Conservation (phyloP, 257 asterid species). For the Mentha longifolia region DNA sequence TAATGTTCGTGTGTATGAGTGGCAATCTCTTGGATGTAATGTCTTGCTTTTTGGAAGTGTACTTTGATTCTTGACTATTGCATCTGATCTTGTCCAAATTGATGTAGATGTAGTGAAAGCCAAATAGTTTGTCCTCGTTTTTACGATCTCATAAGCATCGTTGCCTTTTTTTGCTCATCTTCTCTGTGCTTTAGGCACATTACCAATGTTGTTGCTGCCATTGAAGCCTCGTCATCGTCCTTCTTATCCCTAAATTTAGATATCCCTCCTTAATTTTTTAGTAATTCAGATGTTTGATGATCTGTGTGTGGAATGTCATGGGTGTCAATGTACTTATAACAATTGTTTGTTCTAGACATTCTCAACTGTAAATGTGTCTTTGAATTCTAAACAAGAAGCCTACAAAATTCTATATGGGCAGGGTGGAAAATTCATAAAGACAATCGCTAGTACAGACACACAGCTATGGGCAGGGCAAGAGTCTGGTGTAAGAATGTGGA, state of each 20-base stretch:
- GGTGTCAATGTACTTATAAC: not conserved
- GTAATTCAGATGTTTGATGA: not conserved
- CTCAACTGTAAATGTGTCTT: no score
- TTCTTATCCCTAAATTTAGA: not conserved
- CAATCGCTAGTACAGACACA: constrained; percentile 74
- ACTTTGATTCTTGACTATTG: not conserved
- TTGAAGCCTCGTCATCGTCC: not conserved
- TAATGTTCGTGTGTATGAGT: no score
- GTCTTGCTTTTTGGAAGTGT: not conserved
- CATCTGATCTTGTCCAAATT: not conserved
- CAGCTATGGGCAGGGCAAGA: constrained; percentile 91
- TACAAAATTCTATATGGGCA: constrained; percentile 23
- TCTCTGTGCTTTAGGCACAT: not conserved
- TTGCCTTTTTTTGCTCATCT: not conserved
- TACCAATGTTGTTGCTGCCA: not conserved
- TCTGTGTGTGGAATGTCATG: not conserved
- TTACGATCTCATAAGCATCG: not conserved
- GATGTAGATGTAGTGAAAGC: not conserved
- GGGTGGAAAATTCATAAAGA: constrained; percentile 69
- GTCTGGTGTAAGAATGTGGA: constrained; percentile 85
- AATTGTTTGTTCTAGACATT: not conserved
- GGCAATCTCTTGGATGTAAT: not conserved
- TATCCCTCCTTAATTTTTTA: not conserved
- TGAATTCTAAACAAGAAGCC: not conserved
- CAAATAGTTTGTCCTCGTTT: not conserved